Base-by-base conservation (phyloP, 2,329 filamentous ascomycete genomes). In the Aureobasidium sp. region DNA sequence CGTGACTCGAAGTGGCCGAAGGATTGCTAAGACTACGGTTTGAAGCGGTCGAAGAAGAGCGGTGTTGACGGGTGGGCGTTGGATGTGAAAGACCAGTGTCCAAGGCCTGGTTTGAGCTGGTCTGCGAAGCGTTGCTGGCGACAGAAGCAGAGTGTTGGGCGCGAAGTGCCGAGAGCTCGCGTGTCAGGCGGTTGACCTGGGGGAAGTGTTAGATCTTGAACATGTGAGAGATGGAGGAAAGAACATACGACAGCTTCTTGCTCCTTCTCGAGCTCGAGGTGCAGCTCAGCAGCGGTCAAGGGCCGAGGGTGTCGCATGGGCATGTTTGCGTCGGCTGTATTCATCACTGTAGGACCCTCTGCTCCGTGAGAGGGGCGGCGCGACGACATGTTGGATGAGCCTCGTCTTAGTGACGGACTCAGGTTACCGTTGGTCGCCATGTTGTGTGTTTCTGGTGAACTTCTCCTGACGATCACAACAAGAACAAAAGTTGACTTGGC, bases 261-360 rank as follows among this genome's bases (percentile, higher is more conserved):
- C 72, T 97, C 93, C 74, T 95, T 94, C 75, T 97, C 93, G 29
- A 97, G 81, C 76, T 96, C 85, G 63, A 89, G 81, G 74, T 97
- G 91, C 64, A 97, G 81, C 73, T 97, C 93, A 3, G 91, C 89
- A 1, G 91, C 87, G 0, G 93, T 97, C 72, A 97, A 77, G 3
- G 92, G 92, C 39, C 90, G 84, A 6, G 93, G 92, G 73, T 96
- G 92, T 65, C 93, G 85, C 68, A 95, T 77, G 4, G 93, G 92
- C 14, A 78, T 68, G 40, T 62, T 62, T 48, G 60, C 49, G 22
- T 57, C 60, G 27, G 60, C 42, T 3, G 42, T 40, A 11, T 19
- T 62, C 24, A 62, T 33, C n/a, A 40, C 24, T 17, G 37, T 5
- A 2, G 50, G 22, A 12, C 35, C 59, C 19, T 64, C 63, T 3